Conservation (phyloP, 2,329 filamentous ascomycete species). For the Neofusicoccum sp. region DNA sequence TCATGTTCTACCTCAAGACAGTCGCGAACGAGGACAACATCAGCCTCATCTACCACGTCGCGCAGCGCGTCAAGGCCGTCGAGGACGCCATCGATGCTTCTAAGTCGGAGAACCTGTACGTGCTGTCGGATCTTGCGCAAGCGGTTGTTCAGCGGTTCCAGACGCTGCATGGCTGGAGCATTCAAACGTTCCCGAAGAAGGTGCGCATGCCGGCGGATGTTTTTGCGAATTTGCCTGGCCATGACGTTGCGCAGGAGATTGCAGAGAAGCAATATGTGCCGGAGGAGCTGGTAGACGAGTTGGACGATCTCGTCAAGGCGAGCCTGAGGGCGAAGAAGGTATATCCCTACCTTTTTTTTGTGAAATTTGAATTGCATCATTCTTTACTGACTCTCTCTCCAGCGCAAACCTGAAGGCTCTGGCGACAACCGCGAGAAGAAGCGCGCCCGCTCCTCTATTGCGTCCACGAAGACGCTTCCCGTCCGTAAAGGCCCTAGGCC, state of each 20-base stretch:
- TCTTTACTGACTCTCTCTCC: slow-evolving; percentile 24
- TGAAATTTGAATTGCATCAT: neutral
- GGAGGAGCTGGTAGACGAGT: slow-evolving; percentile 67
- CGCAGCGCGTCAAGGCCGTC: slow-evolving; percentile 88
- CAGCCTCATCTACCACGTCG: slow-evolving; percentile 84
- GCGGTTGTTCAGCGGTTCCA: slow-evolving; percentile 80
- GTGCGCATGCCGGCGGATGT: slow-evolving; percentile 76
- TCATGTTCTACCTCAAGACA: slow-evolving; percentile 81
- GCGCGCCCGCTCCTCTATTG: slow-evolving; percentile 25
- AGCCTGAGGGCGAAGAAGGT: slow-evolving; percentile 61
- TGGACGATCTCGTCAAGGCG: slow-evolving; percentile 74
- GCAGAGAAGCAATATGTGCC: slow-evolving; percentile 83
- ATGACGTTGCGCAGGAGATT: slow-evolving; percentile 77
- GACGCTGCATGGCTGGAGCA: slow-evolving; percentile 79
- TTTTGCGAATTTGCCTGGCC: slow-evolving; percentile 71
- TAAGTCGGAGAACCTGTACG: slow-evolving; percentile 71
- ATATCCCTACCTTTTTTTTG: neutral
- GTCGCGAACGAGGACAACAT: slow-evolving; percentile 86
- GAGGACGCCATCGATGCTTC: slow-evolving; percentile 64
- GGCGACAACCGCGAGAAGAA: slow-evolving; percentile 35
- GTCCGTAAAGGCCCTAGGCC: slow-evolving; percentile 31
- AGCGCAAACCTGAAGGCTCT: slow-evolving; percentile 24
- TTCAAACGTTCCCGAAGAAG: slow-evolving; percentile 80
- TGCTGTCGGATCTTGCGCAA: slow-evolving; percentile 83
- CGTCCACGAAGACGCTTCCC: slow-evolving; percentile 30